Conservation (phyloP, 2,329 filamentous ascomycete species). For the Diaporthe velutina region DNA sequence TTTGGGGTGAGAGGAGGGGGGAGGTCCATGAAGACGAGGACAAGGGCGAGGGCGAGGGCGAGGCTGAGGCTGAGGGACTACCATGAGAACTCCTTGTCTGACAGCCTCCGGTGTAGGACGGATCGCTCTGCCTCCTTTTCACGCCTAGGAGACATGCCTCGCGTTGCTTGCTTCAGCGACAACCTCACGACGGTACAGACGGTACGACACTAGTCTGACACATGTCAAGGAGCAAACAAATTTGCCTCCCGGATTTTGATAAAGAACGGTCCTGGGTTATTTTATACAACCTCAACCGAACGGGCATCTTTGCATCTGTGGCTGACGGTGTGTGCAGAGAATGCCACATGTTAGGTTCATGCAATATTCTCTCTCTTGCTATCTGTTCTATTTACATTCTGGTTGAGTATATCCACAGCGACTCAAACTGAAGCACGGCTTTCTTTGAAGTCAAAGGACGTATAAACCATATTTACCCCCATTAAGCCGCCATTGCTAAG, state of each 20-base stretch:
- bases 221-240: background rate
- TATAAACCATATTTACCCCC: background rate
- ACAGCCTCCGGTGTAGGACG: background rate
- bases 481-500: background rate
- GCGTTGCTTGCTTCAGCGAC: background rate
- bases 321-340: background rate
- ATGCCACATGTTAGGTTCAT: background rate
- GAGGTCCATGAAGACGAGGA: slow-evolving; percentile 40
- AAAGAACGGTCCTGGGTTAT: background rate
- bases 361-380: background rate
- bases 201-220: background rate
- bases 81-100: background rate
- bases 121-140: background rate
- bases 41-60: too few species aligned
- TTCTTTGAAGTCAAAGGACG: background rate
- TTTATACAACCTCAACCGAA: background rate
- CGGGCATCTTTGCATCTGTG: background rate
- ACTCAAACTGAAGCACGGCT: background rate
- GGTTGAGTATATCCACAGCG: background rate
- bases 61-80: background rate
- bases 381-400: background rate
- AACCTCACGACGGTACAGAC: background rate
- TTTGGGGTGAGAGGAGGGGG: slow-evolving; percentile 67
- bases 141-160: background rate
- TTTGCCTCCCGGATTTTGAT: background rate